Evolutionary conservation across 352 stramenopile genomes (phyloP).

Genomic region (Phytophthora ramorum): DNA sequence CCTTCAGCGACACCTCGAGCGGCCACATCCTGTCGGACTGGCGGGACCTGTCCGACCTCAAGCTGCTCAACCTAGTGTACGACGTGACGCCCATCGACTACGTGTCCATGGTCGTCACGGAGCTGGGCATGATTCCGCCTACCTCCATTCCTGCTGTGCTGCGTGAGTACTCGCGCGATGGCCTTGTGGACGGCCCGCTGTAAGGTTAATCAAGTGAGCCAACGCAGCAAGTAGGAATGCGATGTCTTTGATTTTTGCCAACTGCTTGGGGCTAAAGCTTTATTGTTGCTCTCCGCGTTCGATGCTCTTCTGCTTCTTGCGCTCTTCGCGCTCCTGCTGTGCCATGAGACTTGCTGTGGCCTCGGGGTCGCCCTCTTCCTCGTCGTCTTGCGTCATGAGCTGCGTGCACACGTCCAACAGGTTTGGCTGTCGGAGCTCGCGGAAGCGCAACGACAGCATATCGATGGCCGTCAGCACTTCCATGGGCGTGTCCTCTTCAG

Average conservation of each 20-base stretch:
- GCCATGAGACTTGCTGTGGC: slow-evolving; percentile 26
- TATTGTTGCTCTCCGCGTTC: slow-evolving; percentile 22
- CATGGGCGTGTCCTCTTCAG: slow-evolving; percentile 28
- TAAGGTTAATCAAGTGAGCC: slow-evolving; percentile 21
- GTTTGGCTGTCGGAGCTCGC: slow-evolving; percentile 62
- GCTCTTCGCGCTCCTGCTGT: slow-evolving; percentile 28
- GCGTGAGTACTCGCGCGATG: slow-evolving; percentile 91
- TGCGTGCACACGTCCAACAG: slow-evolving; percentile 75
- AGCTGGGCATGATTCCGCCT: slow-evolving; percentile 98
- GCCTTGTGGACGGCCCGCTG: slow-evolving; percentile 51
- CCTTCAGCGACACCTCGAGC: slow-evolving; percentile 13
- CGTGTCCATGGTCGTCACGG: slow-evolving; percentile 97
- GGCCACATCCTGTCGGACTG: slow-evolving; percentile 85
- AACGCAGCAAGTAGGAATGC: slow-evolving; percentile 16
- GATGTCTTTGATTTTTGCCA: slow-evolving; percentile 30
- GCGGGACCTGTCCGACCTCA: slow-evolving; percentile 74
- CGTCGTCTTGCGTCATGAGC: slow-evolving; percentile 57
- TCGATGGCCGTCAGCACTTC: slow-evolving; percentile 78
- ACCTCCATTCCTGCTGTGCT: slow-evolving; percentile 97
- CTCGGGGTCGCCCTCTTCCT: slow-evolving; percentile 28
- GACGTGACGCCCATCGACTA: slow-evolving; percentile 97
- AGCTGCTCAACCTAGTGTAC: slow-evolving; percentile 92
- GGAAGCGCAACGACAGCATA: slow-evolving; percentile 76
- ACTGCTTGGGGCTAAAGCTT: background rate
- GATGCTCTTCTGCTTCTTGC: slow-evolving; percentile 31